These are phyloP conservation scores for Colletotrichum lini DNA, from an alignment of 2,329 filamentous ascomycete species.

Conservation along the genomic window DNA sequence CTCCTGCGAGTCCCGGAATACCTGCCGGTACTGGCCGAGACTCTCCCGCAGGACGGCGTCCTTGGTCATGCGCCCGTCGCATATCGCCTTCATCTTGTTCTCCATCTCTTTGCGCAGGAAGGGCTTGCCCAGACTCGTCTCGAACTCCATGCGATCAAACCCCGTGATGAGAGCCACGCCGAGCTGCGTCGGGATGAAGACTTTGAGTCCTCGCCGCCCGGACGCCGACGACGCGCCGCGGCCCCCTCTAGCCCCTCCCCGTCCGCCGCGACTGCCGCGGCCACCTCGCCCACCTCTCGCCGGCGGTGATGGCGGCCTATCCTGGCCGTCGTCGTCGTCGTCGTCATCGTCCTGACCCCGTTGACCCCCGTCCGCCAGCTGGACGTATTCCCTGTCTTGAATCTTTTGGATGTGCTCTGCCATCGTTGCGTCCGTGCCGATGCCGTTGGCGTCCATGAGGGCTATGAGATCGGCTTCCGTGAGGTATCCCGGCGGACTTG, in stretches of 20 bases:
- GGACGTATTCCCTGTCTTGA: conserved; percentile 89
- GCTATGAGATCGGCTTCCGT: conserved; percentile 96
- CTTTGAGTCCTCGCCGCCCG: conserved; percentile 73
- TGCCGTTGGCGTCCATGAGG: conserved; percentile 98
- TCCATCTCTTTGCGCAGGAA: conserved; percentile 99
- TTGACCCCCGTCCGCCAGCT: conserved; percentile 67
- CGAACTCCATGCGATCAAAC: conserved; percentile 94
- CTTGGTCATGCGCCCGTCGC: conserved; percentile 84
- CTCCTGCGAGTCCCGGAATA: conserved; percentile 86
- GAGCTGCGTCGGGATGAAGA: conserved; percentile 93
- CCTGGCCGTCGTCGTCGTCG: conserved; percentile 56
- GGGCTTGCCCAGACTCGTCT: conserved; percentile 93
- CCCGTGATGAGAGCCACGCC: conserved; percentile 94
- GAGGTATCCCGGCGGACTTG: conserved; percentile 84
- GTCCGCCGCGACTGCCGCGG: conserved; percentile 59
- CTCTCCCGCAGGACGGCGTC: conserved; percentile 85
- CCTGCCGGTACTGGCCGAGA: conserved; percentile 86
- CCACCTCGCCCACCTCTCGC: conserved; percentile 59
- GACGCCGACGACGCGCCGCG: conserved; percentile 52
- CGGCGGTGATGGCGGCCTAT: conserved; percentile 54
- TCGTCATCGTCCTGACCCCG: conserved; percentile 55
- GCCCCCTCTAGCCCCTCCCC: conserved; percentile 57
- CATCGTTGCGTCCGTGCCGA: conserved; percentile 99
- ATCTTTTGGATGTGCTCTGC: conserved; percentile 98
- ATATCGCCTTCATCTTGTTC: conserved; percentile 95